Evolutionary conservation across 2,329 filamentous ascomycete genomes (phyloP), one percentile per base, ranked within the genome.

Genomic region (Cordyceps pruinosa): DNA sequence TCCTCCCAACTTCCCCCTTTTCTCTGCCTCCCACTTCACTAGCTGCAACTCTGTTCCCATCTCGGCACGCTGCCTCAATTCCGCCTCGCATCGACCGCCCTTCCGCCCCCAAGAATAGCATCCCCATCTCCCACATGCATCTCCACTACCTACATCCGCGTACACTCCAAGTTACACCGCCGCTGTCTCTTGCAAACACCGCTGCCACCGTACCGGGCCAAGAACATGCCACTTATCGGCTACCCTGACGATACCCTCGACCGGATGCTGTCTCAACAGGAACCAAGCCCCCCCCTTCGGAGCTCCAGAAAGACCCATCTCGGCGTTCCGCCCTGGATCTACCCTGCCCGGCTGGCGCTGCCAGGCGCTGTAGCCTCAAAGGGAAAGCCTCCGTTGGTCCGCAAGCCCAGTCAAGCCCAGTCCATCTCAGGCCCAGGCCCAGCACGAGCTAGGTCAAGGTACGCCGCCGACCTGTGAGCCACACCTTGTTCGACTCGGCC

Each of bases 331-430:
- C 51, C 28, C 32, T 47, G 30, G 17, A 47, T 47, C 39, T 45
- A 47, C 51, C 42, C 51, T 37, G 35, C 17, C 13, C 35, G 17
- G 37, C 35, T 21, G 39, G 34, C 47, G 25, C 15, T 19, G 37
- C 35, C 34, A 34, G n/a, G 41, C 37, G 34, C n/a, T 19, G 23
- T 34, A 21, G 17, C 41, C 42, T 42, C 41, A 54, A 46, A 54
- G 13, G 32, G 51, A 46, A 46, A 46, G 21, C 39, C 28, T 55
- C 51, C 51, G 32, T 55, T 55, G 51, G 51, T 55, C 51, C 51
- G 51, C 9, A 53, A 4, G 28, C 26, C 39, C 23, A 37, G 34
- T 32, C 30, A 8, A 23, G n/a, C 19, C 8, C 37, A 53, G 39
- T 51, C 50, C 15, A 15, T n/a, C 15, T 39, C 26, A 52, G 35